These are phyloP conservation scores for Pleurozium schreberi DNA, from an alignment of 225 moss, liverwort and hornwort species.

Conservation along the genomic window DNA sequence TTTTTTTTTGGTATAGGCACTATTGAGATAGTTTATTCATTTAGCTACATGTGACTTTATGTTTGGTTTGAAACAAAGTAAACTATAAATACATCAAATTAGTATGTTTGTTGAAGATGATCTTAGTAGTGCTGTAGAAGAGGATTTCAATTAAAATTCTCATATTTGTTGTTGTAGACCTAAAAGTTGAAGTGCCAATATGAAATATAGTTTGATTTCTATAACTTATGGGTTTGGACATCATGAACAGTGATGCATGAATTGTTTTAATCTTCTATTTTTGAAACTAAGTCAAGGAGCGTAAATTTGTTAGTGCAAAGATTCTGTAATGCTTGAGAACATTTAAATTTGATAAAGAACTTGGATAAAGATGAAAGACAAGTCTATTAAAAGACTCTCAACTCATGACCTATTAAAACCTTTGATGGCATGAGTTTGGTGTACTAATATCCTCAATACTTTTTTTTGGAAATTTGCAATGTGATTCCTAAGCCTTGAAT, in stretches of 20 bases:
- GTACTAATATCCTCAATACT: background rate
- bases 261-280: background rate
- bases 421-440: background rate
- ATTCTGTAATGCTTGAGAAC: background rate
- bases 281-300: fast-evolving
- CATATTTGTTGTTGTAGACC: background rate
- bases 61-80: background rate
- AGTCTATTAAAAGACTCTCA: fast-evolving
- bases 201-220: background rate
- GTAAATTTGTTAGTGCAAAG: background rate
- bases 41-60: too few relatives aligned
- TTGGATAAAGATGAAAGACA: background rate
- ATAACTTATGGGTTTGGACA: background rate
- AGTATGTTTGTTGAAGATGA: background rate
- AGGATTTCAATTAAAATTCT: background rate
- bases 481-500: fast-evolving
- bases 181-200: background rate
- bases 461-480: fast-evolving
- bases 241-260: background rate
- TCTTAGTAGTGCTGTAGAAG: background rate
- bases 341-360: background rate
- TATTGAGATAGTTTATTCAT: background rate
- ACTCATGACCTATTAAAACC: background rate
- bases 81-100: background rate
- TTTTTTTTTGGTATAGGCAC: background rate